Evolutionary conservation across 176 grass and related monocot species (phyloP).

Genomic region (Canna indica): DNA sequence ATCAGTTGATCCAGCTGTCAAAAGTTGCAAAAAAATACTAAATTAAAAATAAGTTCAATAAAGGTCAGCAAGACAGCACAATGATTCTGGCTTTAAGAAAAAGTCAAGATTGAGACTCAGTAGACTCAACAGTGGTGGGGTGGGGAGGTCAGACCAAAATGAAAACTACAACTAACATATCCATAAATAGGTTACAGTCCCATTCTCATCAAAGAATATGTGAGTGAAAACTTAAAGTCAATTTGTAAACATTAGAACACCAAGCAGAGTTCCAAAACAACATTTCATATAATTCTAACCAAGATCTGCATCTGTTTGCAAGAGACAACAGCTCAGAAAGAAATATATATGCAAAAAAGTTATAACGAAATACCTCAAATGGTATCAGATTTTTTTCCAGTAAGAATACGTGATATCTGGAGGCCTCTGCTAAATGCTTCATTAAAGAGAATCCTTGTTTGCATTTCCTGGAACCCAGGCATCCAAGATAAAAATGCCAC

Average conservation of each 20-base stretch:
- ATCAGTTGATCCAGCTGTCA: too few relatives aligned
- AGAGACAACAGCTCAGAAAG: neutral
- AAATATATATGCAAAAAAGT: neutral
- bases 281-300: neutral
- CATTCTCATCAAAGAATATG: neutral
- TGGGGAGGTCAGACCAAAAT: too few relatives aligned
- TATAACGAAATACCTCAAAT: slow-evolving; percentile 59
- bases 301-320: too few relatives aligned
- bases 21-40: too few relatives aligned
- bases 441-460: slow-evolving; percentile 93
- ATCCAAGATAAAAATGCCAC: slow-evolving; percentile 86
- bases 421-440: slow-evolving; percentile 97
- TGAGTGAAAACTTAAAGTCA: neutral
- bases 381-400: slow-evolving; percentile 65
- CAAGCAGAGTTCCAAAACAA: neutral
- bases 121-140: neutral
- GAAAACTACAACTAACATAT: neutral
- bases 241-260: neutral
- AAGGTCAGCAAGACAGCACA: neutral
- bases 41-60: neutral
- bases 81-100: neutral
- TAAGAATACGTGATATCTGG: slow-evolving; percentile 85
- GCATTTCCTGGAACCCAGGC: slow-evolving; percentile 97
- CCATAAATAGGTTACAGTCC: neutral
- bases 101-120: neutral